Evolutionary conservation across 257 asterid genomes (phyloP).

Genomic region (Nicotiana attenuata): DNA sequence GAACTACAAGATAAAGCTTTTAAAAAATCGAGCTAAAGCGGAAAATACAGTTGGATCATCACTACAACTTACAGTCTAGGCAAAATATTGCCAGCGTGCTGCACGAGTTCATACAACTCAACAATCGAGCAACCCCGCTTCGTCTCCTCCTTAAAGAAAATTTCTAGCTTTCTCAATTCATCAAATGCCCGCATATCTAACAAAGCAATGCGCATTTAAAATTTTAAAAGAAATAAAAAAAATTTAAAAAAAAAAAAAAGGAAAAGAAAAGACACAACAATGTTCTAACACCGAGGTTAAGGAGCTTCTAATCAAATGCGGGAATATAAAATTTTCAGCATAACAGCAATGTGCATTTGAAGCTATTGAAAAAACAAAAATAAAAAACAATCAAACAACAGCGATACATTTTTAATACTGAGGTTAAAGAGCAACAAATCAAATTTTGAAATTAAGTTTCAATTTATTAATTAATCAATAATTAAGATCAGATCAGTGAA

Average conservation of each 20-base stretch:
- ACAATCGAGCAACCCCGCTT: constrained; percentile 88
- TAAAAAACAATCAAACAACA: background rate
- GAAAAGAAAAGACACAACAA: background rate
- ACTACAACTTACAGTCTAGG: constrained; percentile 71
- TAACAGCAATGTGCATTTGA: background rate
- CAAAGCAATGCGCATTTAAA: constrained; percentile 14
- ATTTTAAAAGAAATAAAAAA: background rate
- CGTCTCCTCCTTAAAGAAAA: constrained; percentile 84
- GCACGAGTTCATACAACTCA: constrained; percentile 96
- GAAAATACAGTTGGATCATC: background rate
- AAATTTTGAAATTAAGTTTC: background rate
- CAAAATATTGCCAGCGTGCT: constrained; percentile 97
- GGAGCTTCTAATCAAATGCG: background rate
- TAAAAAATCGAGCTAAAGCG: background rate
- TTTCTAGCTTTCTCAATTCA: constrained; percentile 88
- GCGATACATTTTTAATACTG: background rate
- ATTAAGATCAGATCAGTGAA: constrained; percentile 19
- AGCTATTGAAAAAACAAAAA: background rate
- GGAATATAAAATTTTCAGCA: background rate
- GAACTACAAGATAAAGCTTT: background rate
- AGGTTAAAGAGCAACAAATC: background rate
- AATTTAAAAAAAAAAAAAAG: background rate
- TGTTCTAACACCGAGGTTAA: background rate
- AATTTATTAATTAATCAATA: background rate
- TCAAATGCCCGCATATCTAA: constrained; percentile 99